Base-by-base conservation (phyloP, 2,329 filamentous ascomycete genomes). In the Scorias spongiosa region DNA sequence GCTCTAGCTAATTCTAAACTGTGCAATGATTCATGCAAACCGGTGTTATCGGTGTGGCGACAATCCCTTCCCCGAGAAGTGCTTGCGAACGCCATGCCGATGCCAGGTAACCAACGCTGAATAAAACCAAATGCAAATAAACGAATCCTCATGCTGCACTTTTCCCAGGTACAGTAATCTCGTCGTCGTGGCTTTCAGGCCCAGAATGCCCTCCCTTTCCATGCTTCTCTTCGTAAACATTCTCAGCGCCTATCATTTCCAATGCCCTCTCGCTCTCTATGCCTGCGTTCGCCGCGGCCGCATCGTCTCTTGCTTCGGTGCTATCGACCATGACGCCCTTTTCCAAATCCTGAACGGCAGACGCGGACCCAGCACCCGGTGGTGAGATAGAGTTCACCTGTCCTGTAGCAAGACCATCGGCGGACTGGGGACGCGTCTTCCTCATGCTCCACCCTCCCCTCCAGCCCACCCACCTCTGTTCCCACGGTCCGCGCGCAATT, bases 401-500 rank as follows among this genome's bases (percentile, higher is more conserved):
- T 26, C 3, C 20, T 7, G 20, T 26, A 5, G 15, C 15, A 5
- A 3, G 11, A 9, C 32, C 32, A 36, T 36, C 32, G 12, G 15
- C 32, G 9, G 32, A 36, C 5, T 36, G 12, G 32, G 12, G 11
- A 15, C 32, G 15, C 32, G 11, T 36, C 32, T 36, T 36, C 9
- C 15, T 36, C 32, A 76, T 60, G 45, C 64, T 66, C 66, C 69
- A 74, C 0, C 75, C 76, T 1, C 76, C 76, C 14, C 58, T 58
- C 76, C 76, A 80, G 0, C 76, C 76, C 39, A 77, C 46, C 76
- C 76, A 80, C 0, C 70, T 61, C 28, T 62, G 64, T 56, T 77
- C 74, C 61, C 68, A 70, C 11, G 76, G 76, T 0, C 74, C 75
- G 29, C 74, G 63, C 2, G 51, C 44, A 10, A 62, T 54, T 42